Percentiles rank a stretch among this genome's conserved stretches.
These are phyloP conservation scores for Neurospora sp. DNA, from an alignment of 495 filamentous ascomycete genomes.

Conservation along the genomic window DNA sequence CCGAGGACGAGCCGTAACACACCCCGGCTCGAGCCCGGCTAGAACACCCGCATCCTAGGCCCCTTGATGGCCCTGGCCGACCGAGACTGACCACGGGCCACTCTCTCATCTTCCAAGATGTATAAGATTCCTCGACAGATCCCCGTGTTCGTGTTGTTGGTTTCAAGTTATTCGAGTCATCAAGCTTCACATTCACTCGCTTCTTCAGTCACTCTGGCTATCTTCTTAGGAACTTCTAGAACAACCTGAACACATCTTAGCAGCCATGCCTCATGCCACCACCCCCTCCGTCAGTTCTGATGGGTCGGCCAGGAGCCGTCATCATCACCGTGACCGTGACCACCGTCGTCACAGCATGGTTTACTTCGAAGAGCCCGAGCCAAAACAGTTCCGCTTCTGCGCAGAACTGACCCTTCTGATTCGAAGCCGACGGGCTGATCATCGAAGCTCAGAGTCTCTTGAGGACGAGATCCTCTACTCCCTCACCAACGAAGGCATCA, in stretches of 20 bases:
- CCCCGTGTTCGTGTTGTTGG: background rate
- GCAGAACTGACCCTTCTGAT: conserved; percentile 18
- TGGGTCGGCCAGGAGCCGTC: background rate
- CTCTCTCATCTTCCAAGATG: background rate
- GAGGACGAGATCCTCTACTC: conserved; percentile 14
- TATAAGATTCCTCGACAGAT: background rate
- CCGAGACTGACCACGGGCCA: background rate
- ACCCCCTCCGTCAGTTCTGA: background rate
- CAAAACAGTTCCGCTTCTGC: conserved; percentile 20
- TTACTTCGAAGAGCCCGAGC: background rate
- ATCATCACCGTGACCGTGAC: background rate
- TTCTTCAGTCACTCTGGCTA: background rate
- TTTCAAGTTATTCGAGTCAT: background rate
- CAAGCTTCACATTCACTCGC: background rate
- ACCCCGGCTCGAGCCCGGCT: background rate
- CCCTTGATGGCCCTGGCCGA: background rate
- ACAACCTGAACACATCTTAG: background rate
- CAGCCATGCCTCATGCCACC: background rate
- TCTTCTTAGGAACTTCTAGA: background rate
- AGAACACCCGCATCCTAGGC: background rate
- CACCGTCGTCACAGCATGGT: background rate
- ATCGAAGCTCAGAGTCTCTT: conserved; percentile 8
- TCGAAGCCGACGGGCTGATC: conserved; percentile 17
- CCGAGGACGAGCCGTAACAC: background rate
- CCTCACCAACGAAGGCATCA: conserved; percentile 9